A percentile compares a stretch with the other conserved stretches of the same genome.
These are phyloP conservation scores for Edaphochlamys debaryana DNA, from an alignment of 139 green algal genomes.

Conservation along the genomic window DNA sequence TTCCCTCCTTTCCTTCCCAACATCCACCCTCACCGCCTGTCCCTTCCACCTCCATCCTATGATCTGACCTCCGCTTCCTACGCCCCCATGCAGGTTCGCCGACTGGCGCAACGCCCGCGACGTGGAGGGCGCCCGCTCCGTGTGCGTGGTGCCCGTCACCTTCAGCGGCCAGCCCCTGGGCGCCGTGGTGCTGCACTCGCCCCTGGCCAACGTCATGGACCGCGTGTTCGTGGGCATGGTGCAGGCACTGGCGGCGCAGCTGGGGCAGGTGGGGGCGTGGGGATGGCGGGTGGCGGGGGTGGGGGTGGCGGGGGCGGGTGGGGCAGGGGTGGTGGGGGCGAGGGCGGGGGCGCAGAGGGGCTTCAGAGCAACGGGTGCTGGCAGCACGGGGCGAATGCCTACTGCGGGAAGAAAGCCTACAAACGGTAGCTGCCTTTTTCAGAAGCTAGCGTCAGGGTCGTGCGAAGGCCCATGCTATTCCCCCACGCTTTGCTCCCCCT, in stretches of 20 bases:
- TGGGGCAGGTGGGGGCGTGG: slow-evolving; percentile 15
- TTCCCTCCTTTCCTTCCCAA: neutral
- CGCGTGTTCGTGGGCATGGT: slow-evolving; percentile 1
- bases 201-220: slow-evolving; percentile 32
- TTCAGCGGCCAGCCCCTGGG: slow-evolving; percentile 26
- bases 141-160: slow-evolving; percentile 13
- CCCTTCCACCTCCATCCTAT: too few species aligned
- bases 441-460: too few species aligned
- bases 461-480: too few species aligned
- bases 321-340: neutral
- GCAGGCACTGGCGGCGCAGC: slow-evolving; percentile 25
- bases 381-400: too few species aligned
- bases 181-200: slow-evolving; percentile 20
- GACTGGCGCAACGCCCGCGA: slow-evolving; percentile 36
- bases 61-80: too few species aligned
- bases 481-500: too few species aligned
- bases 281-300: too few species aligned
- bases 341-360: too few species aligned
- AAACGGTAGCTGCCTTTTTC: too few species aligned
- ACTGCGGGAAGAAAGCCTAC: too few species aligned
- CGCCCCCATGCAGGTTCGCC: neutral
- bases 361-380: too few species aligned
- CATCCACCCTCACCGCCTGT: neutral
- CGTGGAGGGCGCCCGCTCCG: slow-evolving; percentile 27
- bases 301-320: neutral